Conservation (phyloP, 306 rosid species). For the Nissolia schottii region DNA sequence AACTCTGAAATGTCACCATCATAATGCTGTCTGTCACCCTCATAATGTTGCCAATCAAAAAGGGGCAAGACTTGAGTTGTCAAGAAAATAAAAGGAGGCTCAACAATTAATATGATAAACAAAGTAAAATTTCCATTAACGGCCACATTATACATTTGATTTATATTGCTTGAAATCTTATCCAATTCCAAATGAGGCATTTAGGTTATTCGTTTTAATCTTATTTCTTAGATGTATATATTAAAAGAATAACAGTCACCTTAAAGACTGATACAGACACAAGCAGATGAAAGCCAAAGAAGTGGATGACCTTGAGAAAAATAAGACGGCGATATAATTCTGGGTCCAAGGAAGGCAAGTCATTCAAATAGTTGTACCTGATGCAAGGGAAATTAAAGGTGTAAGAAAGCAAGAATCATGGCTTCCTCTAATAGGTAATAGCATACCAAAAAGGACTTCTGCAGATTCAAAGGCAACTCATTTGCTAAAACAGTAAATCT, state of each 20-base stretch:
- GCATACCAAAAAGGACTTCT: neutral
- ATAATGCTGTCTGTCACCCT: constrained; percentile 67
- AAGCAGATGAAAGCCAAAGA: constrained; percentile 15
- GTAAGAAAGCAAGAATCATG: constrained; percentile 8
- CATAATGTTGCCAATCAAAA: too few species aligned
- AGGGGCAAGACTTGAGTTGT: neutral
- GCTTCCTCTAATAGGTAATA: constrained; percentile 15
- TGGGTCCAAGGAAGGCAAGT: constrained; percentile 93
- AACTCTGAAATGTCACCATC: constrained; percentile 52
- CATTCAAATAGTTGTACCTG: constrained; percentile 96
- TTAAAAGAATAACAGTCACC: neutral
- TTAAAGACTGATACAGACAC: neutral
- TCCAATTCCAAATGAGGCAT: neutral
- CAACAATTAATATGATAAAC: neutral
- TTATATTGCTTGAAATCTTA: neutral
- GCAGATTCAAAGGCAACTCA: neutral
- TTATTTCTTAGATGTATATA: neutral
- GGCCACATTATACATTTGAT: neutral
- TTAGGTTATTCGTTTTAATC: neutral
- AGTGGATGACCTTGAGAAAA: constrained; percentile 75
- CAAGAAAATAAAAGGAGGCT: neutral
- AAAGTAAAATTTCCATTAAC: neutral
- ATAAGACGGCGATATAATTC: constrained; percentile 96
- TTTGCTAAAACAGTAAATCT: neutral
- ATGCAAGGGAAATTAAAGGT: neutral